Evolutionary conservation across 805 yeast species (phyloP).

Genomic region (Candida michaelii): DNA sequence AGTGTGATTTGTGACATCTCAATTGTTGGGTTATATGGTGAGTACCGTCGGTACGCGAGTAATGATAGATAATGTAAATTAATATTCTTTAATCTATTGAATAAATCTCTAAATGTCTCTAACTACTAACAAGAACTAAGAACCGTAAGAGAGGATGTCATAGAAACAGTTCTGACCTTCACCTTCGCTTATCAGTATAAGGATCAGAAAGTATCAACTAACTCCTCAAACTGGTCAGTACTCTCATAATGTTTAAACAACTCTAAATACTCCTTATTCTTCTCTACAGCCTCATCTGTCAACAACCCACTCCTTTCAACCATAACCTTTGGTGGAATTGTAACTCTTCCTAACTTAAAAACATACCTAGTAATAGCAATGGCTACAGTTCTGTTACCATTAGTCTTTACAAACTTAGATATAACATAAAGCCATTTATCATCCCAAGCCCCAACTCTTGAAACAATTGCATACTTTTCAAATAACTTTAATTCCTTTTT

Average conservation of each 20-base stretch:
- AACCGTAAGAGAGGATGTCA: too few species aligned
- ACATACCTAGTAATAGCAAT: slow-evolving; percentile 76
- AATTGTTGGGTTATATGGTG: slow-evolving; percentile 3
- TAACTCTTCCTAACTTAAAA: slow-evolving; percentile 72
- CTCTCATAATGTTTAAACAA: slow-evolving; percentile 11
- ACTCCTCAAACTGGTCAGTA: slow-evolving; percentile 12
- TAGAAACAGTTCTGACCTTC: too few species aligned
- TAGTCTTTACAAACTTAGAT: slow-evolving; percentile 52
- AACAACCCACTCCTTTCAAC: slow-evolving; percentile 27
- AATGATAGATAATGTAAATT: neutral
- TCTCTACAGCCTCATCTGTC: slow-evolving; percentile 15
- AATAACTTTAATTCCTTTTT: slow-evolving; percentile 73
- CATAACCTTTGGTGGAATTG: slow-evolving; percentile 66
- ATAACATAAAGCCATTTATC: slow-evolving; percentile 79
- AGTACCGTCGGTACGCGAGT: too few species aligned
- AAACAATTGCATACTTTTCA: slow-evolving; percentile 52
- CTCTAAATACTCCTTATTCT: slow-evolving; percentile 13
- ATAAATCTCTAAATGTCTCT: slow-evolving; percentile 2
- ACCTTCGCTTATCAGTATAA: neutral
- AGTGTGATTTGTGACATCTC: too few species aligned
- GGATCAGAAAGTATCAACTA: slow-evolving; percentile 8
- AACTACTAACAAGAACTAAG: too few species aligned
- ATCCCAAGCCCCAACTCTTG: slow-evolving; percentile 78
- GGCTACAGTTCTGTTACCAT: slow-evolving; percentile 36
- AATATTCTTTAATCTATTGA: neutral